Base-by-base conservation (phyloP, 805 yeast species). In the Starmerella apis region DNA sequence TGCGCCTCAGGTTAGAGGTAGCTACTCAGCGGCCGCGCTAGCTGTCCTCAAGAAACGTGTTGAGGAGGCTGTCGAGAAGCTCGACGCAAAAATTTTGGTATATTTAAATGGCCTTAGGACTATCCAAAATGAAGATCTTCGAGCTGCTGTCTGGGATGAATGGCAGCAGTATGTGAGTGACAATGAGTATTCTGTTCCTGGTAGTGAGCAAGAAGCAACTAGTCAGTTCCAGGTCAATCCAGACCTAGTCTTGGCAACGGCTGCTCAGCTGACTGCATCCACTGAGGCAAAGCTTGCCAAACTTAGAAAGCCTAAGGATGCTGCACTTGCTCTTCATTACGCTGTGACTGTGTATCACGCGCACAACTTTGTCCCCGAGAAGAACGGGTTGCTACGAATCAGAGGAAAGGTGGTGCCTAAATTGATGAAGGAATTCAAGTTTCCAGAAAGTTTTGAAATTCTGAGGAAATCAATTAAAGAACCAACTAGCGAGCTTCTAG, bases 331-430 rank as follows among this genome's bases (percentile, higher is more conserved):
- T 11, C 53, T 64, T 30, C 66, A 61, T 36, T 41, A 61, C 25
- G 63, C 66, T 1, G 52, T 55, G 3, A 51, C 55, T 6, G 46
- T 59, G 5, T 50, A 49, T 33, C 60, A 60, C 35, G 55, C 61
- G 3, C 18, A 22, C 5, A 44, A 52, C 18, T 42, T 39, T 20
- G 46, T 48, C 4, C 50, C 54, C 8, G 30, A 31, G 32, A 19
- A 8, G 4, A 38, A 19, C 4, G 62, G 62, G 2, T 32, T 56
- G 10, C 52, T 64, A 19, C 52, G 57, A 20, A 49, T 61, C 24
- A 43, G 57, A 4, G 66, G 68, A 14, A 63, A 62, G 47, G 53
- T 55, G 18, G 60, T 62, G 19, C 66, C 67, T 6, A 60, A 60
- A 30, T 38, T 64, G 3, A 52, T 64, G 37, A 60, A 60, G 43